Conservation (phyloP, 2,329 filamentous ascomycete species). For the Penicillium sp. region DNA sequence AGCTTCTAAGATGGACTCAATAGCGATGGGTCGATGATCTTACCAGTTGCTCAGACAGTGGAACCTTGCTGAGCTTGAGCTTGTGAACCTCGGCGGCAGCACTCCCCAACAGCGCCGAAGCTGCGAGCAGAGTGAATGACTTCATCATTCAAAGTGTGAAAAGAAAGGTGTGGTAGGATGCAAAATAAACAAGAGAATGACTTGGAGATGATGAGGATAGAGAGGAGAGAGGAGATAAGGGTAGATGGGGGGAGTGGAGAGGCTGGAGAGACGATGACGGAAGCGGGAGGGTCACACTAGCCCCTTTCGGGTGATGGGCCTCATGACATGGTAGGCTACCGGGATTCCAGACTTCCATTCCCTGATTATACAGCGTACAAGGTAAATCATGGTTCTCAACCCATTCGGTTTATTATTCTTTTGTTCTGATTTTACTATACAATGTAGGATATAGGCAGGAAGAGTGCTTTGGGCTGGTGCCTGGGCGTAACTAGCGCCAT, state of each 20-base stretch:
- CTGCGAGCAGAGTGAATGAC: constrained; percentile 74
- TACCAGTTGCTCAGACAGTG: constrained; percentile 88
- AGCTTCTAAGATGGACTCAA: constrained; percentile 7
- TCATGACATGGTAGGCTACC: constrained; percentile 5
- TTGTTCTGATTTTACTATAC: not conserved
- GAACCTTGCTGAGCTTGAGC: constrained; percentile 96
- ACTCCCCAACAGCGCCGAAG: constrained; percentile 76
- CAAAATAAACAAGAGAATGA: constrained; percentile 22
- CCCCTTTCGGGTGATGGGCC: constrained; percentile 3
- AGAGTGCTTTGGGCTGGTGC: not conserved
- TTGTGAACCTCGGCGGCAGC: constrained; percentile 86
- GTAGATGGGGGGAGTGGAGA: constrained; percentile 23
- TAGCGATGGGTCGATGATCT: constrained; percentile 39
- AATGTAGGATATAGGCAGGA: not conserved
- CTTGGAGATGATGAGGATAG: constrained; percentile 15
- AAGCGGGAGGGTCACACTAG: constrained; percentile 25
- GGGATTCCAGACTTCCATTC: not conserved
- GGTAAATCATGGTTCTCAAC: not conserved
- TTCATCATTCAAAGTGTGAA: constrained; percentile 64
- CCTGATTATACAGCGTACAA: not conserved
- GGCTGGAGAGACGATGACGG: constrained; percentile 29
- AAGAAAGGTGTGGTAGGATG: constrained; percentile 20
- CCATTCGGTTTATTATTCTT: not conserved
- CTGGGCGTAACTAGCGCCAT: constrained; percentile 3
- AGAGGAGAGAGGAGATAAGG: constrained; percentile 31